These are phyloP conservation scores for Peniophora sp. DNA, from an alignment of 1,284 basidiomycete species.

Conservation along the genomic window DNA sequence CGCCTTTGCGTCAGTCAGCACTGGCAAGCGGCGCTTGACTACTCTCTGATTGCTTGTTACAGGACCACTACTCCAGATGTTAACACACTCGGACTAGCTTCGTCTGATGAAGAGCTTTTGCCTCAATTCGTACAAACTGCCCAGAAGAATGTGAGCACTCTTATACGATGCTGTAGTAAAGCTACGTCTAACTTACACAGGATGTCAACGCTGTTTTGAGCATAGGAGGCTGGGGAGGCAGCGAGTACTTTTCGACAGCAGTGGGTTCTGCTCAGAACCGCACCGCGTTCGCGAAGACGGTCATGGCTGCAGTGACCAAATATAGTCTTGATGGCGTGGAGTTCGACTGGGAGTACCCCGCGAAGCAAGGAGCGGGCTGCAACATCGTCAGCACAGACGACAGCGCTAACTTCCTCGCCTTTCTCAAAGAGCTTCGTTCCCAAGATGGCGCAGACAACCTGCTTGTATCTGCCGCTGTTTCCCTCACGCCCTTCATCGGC, in stretches of 20 bases:
- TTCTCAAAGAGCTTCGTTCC: slow-evolving; percentile 43
- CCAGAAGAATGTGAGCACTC: slow-evolving; percentile 37
- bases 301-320: slow-evolving; percentile 49
- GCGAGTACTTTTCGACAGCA: slow-evolving; percentile 68
- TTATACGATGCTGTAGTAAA: slow-evolving; percentile 2
- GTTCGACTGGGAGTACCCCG: slow-evolving; percentile 90
- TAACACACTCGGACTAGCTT: slow-evolving; percentile 30
- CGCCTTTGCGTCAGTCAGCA: slow-evolving; percentile 46
- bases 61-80: slow-evolving; percentile 39
- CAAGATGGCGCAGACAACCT: slow-evolving; percentile 18
- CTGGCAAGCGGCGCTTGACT: neutral
- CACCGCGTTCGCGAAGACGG: slow-evolving; percentile 58
- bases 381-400: slow-evolving; percentile 58
- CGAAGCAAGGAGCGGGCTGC: slow-evolving; percentile 53
- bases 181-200: slow-evolving; percentile 16
- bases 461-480: slow-evolving; percentile 51
- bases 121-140: slow-evolving; percentile 47
- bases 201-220: slow-evolving; percentile 70
- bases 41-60: neutral
- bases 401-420: slow-evolving; percentile 49
- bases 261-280: slow-evolving; percentile 56
- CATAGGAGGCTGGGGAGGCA: slow-evolving; percentile 86
- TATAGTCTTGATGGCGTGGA: slow-evolving; percentile 81
- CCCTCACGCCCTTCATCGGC: slow-evolving; percentile 49
- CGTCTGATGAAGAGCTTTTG: slow-evolving; percentile 33